Evolutionary conservation across 2,329 filamentous ascomycete genomes (phyloP), one percentile per base, ranked within the genome.

Genomic region (Colletotrichum viniferum): DNA sequence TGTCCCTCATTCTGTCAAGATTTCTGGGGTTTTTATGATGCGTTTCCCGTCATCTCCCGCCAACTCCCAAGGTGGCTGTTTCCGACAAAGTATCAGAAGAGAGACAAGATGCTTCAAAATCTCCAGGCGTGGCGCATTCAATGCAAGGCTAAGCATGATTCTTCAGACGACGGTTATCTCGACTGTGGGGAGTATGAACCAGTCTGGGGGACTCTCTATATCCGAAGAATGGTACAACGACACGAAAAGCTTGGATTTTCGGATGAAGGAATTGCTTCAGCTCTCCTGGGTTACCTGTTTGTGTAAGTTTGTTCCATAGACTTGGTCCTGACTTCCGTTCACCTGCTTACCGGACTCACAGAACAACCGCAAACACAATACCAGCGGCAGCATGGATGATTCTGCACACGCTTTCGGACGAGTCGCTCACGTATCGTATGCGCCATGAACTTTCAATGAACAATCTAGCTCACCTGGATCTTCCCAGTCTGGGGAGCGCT

Each of bases 11-110:
- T 76, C 8, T 56, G 71, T 32, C 18, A 62, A 9, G 74, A 76
- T 30, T 76, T 74, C 16, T 76, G 71, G 74, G 43, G 55, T 0
- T 76, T 74, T 8, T 76, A 76, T 24, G 56, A 71, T 6, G 71
- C 71, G 6, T 74, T 76, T 30, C 74, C 70, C 5, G 34, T 74
- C 3, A 30, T 73, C 28, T 69, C 74, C 12, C 65, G 74, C 2
- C 34, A 52, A 6, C 24, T 73, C 5, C 74, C 74, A 12, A 55
- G 61, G 8, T 76, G 74, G 71, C 28, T 74, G 18, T 74, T 70
- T 30, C 65, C 71, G 21, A 60, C 52, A 4, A 65, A 70, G 8
- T 76, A 73, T 26, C 28, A 21, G n/a, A 34, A 55, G 13, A 58
- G 74, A 7, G 71, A 76, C n/a, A 64, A 9, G 3, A 13, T 76